Conservation (phyloP, 2,329 filamentous ascomycete genomes). For the Penicillium sp. region DNA sequence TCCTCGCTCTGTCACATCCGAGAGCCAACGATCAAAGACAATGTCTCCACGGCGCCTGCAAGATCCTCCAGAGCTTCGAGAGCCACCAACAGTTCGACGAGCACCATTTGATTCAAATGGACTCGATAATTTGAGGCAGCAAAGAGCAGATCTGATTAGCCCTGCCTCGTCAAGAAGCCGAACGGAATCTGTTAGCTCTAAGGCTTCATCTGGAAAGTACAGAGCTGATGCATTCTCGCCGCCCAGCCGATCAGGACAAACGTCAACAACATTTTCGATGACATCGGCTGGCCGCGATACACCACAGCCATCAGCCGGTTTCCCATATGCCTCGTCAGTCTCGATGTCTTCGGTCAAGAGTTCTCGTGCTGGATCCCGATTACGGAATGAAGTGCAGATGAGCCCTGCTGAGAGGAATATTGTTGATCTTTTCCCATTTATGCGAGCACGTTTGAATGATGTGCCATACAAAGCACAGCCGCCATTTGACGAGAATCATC, state of each 20-base stretch:
- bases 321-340: constrained; percentile 42
- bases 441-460: constrained; percentile 75
- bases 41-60: constrained; percentile 33
- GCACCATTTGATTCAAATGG: constrained; percentile 71
- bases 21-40: constrained; percentile 52
- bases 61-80: constrained; percentile 61
- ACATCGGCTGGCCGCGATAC: constrained; percentile 37
- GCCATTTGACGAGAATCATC: constrained; percentile 55
- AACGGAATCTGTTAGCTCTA: constrained; percentile 62
- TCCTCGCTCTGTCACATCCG: constrained; percentile 77
- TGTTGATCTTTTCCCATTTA: constrained; percentile 83
- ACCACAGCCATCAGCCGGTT: constrained; percentile 45
- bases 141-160: constrained; percentile 66
- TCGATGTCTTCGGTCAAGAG: constrained; percentile 52
- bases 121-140: constrained; percentile 60
- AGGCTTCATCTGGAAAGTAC: constrained; percentile 52
- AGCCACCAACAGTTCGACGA: constrained; percentile 70
- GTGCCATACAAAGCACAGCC: constrained; percentile 76
- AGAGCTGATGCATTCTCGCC: constrained; percentile 42
- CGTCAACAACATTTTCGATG: constrained; percentile 48
- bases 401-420: constrained; percentile 74
- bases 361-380: constrained; percentile 59
- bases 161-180: constrained; percentile 64
- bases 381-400: constrained; percentile 77
- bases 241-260: constrained; percentile 43